Percentiles rank a stretch among this genome's conserved stretches.
These are phyloP conservation scores for Penicillium occitanis DNA, from an alignment of 2,329 filamentous ascomycete species.

Conservation along the genomic window DNA sequence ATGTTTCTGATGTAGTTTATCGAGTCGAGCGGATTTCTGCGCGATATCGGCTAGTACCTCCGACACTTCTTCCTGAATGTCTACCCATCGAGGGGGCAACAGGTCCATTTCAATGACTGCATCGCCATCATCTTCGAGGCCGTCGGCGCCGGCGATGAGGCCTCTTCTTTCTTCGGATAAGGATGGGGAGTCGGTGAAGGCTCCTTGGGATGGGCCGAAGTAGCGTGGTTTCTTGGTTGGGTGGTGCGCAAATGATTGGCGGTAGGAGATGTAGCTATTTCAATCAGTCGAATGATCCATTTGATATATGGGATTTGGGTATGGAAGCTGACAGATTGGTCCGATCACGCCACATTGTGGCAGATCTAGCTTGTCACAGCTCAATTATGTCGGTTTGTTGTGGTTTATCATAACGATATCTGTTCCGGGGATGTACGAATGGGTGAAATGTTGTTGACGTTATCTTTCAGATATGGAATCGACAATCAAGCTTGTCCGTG, in stretches of 20 bases:
- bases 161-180: slow-evolving; percentile 70
- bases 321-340: slow-evolving; percentile 69
- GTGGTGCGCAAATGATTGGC: slow-evolving; percentile 96
- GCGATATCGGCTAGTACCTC: slow-evolving; percentile 79
- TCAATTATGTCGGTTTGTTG: slow-evolving; percentile 12
- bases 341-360: slow-evolving; percentile 97
- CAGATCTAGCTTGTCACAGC: slow-evolving; percentile 28
- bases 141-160: slow-evolving; percentile 74
- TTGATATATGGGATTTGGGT: not conserved
- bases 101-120: slow-evolving; percentile 98
- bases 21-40: slow-evolving; percentile 77
- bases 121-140: slow-evolving; percentile 75
- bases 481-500: not conserved
- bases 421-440: not conserved
- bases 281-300: not conserved
- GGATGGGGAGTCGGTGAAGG: slow-evolving; percentile 60
- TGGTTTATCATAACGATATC: slow-evolving; percentile 5
- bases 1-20: slow-evolving; percentile 95
- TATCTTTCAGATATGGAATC: not conserved
- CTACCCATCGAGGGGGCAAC: slow-evolving; percentile 90
- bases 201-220: slow-evolving; percentile 56
- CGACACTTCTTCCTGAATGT: slow-evolving; percentile 89
- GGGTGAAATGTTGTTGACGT: not conserved
- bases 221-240: slow-evolving; percentile 81
- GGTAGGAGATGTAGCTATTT: slow-evolving; percentile 91